A percentile compares a stretch with the other conserved stretches of the same genome.
Conservation (phyloP, 805 yeast species). For the Lachancea mirantina region DNA sequence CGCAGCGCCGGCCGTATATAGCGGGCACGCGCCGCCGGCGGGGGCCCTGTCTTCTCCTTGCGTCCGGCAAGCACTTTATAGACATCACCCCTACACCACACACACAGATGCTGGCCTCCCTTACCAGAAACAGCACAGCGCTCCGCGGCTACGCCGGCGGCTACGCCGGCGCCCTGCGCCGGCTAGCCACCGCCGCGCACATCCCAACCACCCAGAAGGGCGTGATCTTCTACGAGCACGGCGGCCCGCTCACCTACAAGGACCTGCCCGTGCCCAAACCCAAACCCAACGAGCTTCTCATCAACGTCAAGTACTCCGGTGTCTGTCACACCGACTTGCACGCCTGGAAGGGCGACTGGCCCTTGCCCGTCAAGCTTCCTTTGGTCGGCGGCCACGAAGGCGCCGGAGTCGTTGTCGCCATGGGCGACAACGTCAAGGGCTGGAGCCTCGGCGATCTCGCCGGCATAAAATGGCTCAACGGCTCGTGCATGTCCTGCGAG, state of each 20-base stretch:
- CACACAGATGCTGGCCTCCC: too few species aligned
- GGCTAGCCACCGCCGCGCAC: constrained; percentile 2
- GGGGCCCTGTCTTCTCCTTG: too few species aligned
- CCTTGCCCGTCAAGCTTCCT: constrained; percentile 51
- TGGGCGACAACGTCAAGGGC: constrained; percentile 52
- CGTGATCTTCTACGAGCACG: constrained; percentile 41
- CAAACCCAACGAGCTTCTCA: constrained; percentile 54
- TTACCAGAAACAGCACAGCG: too few species aligned
- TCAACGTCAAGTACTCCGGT: constrained; percentile 66
- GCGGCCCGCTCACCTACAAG: constrained; percentile 41
- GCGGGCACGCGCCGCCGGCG: too few species aligned
- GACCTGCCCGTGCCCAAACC: constrained; percentile 56
- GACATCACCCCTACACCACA: too few species aligned
- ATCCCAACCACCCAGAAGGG: constrained; percentile 47
- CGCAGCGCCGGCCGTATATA: constrained; percentile 1
- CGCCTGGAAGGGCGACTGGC: constrained; percentile 71
- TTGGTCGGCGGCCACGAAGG: constrained; percentile 71
- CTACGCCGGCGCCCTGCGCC: constrained; percentile 1
- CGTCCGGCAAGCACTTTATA: too few species aligned
- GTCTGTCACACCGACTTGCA: constrained; percentile 71
- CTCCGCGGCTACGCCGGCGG: constrained; percentile 2
- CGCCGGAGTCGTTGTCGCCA: constrained; percentile 62
- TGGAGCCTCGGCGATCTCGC: constrained; percentile 61
- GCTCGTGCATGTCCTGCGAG: constrained; percentile 60
- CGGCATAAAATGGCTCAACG: constrained; percentile 64